Percentiles rank a stretch among this genome's conserved stretches.
phyloP scores from a whole-genome alignment of 1,284 basidiomycete species.

The Rhodotorula glutinis region DNA sequence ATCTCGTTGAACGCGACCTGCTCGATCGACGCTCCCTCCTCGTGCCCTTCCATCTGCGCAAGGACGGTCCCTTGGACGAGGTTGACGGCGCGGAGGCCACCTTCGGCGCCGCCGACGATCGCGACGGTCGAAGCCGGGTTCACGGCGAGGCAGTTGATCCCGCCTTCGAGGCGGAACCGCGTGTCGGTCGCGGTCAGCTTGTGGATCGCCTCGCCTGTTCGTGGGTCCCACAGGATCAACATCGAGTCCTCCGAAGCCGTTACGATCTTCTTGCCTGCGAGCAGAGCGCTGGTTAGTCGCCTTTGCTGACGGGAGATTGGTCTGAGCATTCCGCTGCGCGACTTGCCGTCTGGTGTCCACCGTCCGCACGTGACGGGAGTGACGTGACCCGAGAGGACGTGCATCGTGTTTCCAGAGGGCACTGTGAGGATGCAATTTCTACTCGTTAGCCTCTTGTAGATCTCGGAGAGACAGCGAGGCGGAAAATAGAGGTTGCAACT shows the following conservation, averaged over 20 bases:
- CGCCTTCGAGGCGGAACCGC: constrained; percentile 70
- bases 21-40: constrained; percentile 82
- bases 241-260: constrained; percentile 80
- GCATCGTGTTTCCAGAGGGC: constrained; percentile 88
- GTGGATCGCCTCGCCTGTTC: constrained; percentile 69
- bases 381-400: constrained; percentile 89
- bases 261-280: constrained; percentile 74
- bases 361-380: constrained; percentile 79
- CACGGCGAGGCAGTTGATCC: constrained; percentile 80
- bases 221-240: constrained; percentile 89
- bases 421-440: constrained; percentile 55
- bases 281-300: constrained; percentile 10
- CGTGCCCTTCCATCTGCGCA: constrained; percentile 75
- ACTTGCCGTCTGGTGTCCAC: constrained; percentile 82
- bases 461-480: background rate
- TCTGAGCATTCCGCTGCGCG: background rate
- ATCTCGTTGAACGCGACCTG: constrained; percentile 74
- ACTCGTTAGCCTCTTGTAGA: background rate
- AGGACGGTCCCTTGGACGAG: constrained; percentile 82
- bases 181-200: constrained; percentile 71
- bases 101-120: constrained; percentile 80
- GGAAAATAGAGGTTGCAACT: constrained; percentile 23
- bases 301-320: background rate
- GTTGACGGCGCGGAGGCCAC: constrained; percentile 78
- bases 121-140: constrained; percentile 80